A percentile compares a stretch with the other conserved stretches of the same genome.
phyloP scores from a whole-genome alignment of 2,329 filamentous ascomycete genomes.

The Torrubiellomyces zombiae region DNA sequence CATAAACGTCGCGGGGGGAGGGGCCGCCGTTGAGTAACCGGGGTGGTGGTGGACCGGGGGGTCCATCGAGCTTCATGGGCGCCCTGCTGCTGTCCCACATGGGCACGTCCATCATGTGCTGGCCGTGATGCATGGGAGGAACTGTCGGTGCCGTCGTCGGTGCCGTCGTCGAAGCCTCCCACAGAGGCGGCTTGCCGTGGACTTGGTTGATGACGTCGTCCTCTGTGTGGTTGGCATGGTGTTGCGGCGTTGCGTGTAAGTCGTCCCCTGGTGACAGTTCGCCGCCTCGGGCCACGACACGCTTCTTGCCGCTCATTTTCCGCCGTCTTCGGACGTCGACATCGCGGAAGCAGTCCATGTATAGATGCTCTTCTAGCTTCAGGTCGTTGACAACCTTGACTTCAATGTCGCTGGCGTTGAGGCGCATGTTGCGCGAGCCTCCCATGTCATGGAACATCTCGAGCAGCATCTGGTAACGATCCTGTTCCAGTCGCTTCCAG shows the following conservation, averaged over 20 bases:
- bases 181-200: conserved; percentile 9
- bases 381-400: conserved; percentile 29
- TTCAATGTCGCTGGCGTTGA: conserved; percentile 32
- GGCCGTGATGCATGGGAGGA: conserved; percentile 7
- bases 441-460: conserved; percentile 30
- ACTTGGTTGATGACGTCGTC: conserved; percentile 20
- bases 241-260: conserved; percentile 15
- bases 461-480: conserved; percentile 25
- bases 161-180: conserved; percentile 14
- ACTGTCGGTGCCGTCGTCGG: too few relatives aligned
- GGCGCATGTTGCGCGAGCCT: conserved; percentile 29
- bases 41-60: conserved; percentile 4
- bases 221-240: conserved; percentile 16
- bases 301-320: conserved; percentile 18
- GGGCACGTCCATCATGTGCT: conserved; percentile 13
- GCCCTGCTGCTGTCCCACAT: conserved; percentile 13
- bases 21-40: conserved; percentile 1
- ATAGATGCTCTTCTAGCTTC: conserved; percentile 20
- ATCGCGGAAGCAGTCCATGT: conserved; percentile 22
- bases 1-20: conserved; percentile 1
- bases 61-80: conserved; percentile 15
- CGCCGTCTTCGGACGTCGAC: conserved; percentile 22
- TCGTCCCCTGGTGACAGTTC: too few relatives aligned
- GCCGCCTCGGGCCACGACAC: conserved; percentile 7
- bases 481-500: conserved; percentile 22